phyloP scores from a whole-genome alignment of 352 stramenopile genomes.

The Phytophthora capsici region DNA sequence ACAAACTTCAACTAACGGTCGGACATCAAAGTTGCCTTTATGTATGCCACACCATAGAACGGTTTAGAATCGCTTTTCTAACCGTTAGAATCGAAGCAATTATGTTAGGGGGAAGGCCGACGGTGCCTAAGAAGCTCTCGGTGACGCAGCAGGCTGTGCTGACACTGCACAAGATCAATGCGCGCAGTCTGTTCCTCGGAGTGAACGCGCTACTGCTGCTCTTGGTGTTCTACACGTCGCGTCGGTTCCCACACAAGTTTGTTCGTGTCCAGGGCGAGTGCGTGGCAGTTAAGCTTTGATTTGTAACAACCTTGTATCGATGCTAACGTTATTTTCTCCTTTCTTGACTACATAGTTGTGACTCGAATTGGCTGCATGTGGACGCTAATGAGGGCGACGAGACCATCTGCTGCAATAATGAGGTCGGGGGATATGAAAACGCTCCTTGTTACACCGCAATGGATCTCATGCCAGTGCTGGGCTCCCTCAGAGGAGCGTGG shows the following conservation, averaged over 20 bases:
- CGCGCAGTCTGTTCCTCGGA: conserved; percentile 47
- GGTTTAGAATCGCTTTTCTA: conserved; percentile 1
- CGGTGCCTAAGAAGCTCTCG: conserved; percentile 34
- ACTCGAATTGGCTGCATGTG: conserved; percentile 69
- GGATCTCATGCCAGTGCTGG: conserved; percentile 56
- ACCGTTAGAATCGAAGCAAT: conserved; percentile 3
- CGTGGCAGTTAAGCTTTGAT: conserved; percentile 23
- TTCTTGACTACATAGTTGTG: conserved; percentile 54
- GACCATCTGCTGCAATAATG: conserved; percentile 66
- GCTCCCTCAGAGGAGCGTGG: conserved; percentile 64
- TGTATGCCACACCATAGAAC: conserved; percentile 15
- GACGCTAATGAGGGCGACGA: conserved; percentile 38
- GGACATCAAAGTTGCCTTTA: conserved; percentile 14
- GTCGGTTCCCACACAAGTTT: conserved; percentile 69
- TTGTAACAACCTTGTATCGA: conserved; percentile 3
- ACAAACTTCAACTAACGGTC: conserved; percentile 29
- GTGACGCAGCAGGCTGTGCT: conserved; percentile 52
- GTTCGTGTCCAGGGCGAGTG: conserved; percentile 76
- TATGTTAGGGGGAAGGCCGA: conserved; percentile 20
- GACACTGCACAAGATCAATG: conserved; percentile 52
- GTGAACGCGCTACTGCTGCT: conserved; percentile 65
- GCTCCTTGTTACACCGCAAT: conserved; percentile 75
- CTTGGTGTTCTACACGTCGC: conserved; percentile 58
- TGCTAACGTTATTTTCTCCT: conserved; percentile 10
- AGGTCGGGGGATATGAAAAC: conserved; percentile 22